A percentile compares a stretch with the other conserved stretches of the same genome.
These are phyloP conservation scores for Begonia fuchsioides DNA, from an alignment of 306 rosid species.

Conservation along the genomic window DNA sequence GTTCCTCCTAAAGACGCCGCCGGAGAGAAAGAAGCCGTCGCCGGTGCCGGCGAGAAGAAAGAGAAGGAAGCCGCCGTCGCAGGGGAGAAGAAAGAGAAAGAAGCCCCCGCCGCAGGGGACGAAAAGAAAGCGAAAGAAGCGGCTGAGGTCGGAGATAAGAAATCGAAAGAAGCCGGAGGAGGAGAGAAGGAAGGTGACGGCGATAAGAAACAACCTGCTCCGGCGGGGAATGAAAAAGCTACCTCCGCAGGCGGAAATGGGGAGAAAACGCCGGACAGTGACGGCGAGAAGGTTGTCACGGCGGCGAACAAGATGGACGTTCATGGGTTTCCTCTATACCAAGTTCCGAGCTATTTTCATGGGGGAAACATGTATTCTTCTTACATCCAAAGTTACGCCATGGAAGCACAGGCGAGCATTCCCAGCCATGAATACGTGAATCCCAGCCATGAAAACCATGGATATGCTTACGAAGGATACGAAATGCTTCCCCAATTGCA, in stretches of 20 bases:
- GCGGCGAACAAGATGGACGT: constrained; percentile 53
- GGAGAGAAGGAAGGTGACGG: background rate
- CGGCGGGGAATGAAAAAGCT: constrained; percentile 6
- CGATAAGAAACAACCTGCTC: constrained; percentile 12
- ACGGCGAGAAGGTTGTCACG: constrained; percentile 4
- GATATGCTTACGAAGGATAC: constrained; percentile 19
- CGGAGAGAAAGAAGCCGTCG: constrained; percentile 9
- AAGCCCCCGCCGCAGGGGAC: too few relatives aligned
- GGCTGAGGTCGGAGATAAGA: constrained; percentile 7
- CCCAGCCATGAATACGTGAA: constrained; percentile 21
- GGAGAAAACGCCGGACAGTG: constrained; percentile 6
- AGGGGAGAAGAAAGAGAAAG: constrained; percentile 14
- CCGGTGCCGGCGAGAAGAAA: constrained; percentile 10
- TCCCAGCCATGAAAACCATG: constrained; percentile 19
- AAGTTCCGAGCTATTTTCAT: constrained; percentile 17
- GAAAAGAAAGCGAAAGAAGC: constrained; percentile 7
- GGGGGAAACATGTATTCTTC: constrained; percentile 14
- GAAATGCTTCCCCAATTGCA: constrained; percentile 8
- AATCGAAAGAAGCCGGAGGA: too few relatives aligned
- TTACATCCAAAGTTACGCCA: constrained; percentile 16
- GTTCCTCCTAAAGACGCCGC: constrained; percentile 32
- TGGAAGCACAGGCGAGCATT: constrained; percentile 34
- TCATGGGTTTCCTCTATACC: constrained; percentile 19
- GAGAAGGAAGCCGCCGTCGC: constrained; percentile 2
- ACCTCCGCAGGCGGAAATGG: constrained; percentile 11